Evolutionary conservation across 2,329 filamentous ascomycete genomes (phyloP), one percentile per base, ranked within the genome.

Genomic region (Aspergillus sp.): DNA sequence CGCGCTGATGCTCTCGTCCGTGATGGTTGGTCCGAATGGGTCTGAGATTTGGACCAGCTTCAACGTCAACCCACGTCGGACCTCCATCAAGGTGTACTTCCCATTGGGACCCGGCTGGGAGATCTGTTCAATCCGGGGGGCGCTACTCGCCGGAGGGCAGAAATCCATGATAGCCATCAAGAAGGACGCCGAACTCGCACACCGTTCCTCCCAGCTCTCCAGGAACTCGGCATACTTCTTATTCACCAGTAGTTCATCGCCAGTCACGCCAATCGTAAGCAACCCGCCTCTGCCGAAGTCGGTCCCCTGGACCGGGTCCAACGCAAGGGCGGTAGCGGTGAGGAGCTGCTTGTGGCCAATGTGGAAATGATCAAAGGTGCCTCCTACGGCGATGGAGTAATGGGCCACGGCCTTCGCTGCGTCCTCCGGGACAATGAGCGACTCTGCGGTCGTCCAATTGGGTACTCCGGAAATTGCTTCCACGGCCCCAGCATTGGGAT

Each of bases 321-420:
- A 79, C 14, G 90, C 80, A 51, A 96, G 82, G 0, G 86, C 83
- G 0, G 88, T 89, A 55, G 92, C 92, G n/a, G 92, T 91, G 17
- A 99, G 82, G 17, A 99, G 82, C n/a, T 97, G 79, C 73, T 97
- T 99, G 76, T 99, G 94, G 5, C 94, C 94, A 3, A 89, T 86
- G 68, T 99, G 94, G 19, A 99, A 81, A 72, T 97, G 91, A 70
- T 99, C 94, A 73, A 97, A 99, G 0, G 94, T 99, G 9, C 94
- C 94, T 26, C 93, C 94, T 11, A 97, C 83, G 48, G 87, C 89
- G 46, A 95, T 87, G 13, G 83, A 80, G 53, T 78, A 73, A 68
- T 89, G 82, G 40, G 61, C 57, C 14, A 46, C 49, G 17, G 55
- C 42, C 48, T 57, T 50, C 19, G 45, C 32, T 22, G 52, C 44